These are phyloP conservation scores for Podila epicladia DNA, from an alignment of 192 early-diverging fungal genomes.

Conservation along the genomic window DNA sequence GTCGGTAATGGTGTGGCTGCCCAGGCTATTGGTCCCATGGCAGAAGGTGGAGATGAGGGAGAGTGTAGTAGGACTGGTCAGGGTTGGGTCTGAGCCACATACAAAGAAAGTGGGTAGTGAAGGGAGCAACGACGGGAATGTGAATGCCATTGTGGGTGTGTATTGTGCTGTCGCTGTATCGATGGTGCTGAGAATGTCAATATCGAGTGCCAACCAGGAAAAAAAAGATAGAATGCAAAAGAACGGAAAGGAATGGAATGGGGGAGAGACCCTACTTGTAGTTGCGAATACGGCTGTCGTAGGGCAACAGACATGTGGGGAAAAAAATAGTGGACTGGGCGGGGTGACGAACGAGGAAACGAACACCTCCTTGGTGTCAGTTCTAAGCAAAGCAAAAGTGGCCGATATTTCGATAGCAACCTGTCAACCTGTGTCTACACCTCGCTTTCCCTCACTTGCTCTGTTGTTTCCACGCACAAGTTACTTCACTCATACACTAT, in stretches of 20 bases:
- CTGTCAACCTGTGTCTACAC: not conserved
- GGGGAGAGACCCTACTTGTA: too few relatives aligned
- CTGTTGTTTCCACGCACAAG: constrained; percentile 1
- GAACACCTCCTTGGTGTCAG: too few relatives aligned
- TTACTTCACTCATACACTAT: not conserved
- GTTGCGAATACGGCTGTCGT: too few relatives aligned
- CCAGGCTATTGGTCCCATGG: not conserved
- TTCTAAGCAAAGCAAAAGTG: not conserved
- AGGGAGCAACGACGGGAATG: not conserved
- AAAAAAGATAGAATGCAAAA: not conserved
- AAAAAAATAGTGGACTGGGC: not conserved
- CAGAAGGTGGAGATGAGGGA: not conserved
- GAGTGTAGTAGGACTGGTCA: not conserved
- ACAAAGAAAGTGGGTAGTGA: not conserved
- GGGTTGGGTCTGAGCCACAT: not conserved
- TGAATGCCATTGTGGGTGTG: not conserved
- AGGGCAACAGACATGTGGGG: not conserved
- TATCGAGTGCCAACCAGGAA: not conserved
- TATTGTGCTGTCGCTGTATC: not conserved
- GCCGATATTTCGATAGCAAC: constrained; percentile 32
- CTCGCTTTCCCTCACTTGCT: not conserved
- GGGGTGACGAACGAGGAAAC: not conserved
- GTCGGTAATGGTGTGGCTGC: not conserved
- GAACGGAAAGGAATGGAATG: not conserved
- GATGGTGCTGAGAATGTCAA: not conserved